Evolutionary conservation across 179 eudicot genomes (phyloP).

Genomic region (Silene noctiflora): DNA sequence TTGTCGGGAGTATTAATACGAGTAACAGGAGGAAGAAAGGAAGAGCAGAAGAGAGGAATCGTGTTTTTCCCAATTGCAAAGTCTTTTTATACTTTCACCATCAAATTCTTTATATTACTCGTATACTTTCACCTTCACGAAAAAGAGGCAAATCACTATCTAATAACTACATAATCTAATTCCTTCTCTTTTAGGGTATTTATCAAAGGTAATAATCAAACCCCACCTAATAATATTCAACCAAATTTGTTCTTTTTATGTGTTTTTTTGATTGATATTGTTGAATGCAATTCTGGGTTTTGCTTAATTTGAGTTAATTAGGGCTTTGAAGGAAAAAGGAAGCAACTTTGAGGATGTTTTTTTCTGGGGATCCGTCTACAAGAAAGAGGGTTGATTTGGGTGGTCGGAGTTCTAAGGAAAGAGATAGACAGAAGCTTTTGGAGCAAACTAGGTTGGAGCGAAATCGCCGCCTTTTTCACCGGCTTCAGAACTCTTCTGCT

Average conservation of each 20-base stretch:
- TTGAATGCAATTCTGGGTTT: constrained; percentile 7
- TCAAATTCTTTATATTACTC: too few relatives aligned
- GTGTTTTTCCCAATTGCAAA: too few relatives aligned
- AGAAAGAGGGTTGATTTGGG: constrained; percentile 94
- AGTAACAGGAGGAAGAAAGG: too few relatives aligned
- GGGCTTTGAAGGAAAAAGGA: background rate
- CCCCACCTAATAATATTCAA: constrained; percentile 16
- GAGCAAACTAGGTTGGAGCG: constrained; percentile 84
- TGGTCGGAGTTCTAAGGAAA: constrained; percentile 88
- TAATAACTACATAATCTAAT: background rate
- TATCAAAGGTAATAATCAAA: constrained; percentile 20
- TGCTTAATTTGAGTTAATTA: background rate
- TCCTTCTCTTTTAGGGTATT: background rate
- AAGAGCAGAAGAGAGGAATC: too few relatives aligned
- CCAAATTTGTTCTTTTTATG: background rate
- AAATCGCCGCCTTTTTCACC: constrained; percentile 54
- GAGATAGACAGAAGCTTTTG: constrained; percentile 85
- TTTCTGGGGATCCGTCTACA: constrained; percentile 77
- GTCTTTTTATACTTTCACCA: background rate
- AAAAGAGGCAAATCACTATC: background rate
- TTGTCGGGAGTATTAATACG: too few relatives aligned
- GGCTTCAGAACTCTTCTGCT: constrained; percentile 79
- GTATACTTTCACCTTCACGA: too few relatives aligned
- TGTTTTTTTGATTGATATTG: background rate
- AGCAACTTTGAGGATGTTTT: constrained; percentile 51